Evolutionary conservation across 2,329 filamentous ascomycete species (phyloP), one percentile per base, ranked within the genome.

Genomic region (Colletotrichum kahawae): DNA sequence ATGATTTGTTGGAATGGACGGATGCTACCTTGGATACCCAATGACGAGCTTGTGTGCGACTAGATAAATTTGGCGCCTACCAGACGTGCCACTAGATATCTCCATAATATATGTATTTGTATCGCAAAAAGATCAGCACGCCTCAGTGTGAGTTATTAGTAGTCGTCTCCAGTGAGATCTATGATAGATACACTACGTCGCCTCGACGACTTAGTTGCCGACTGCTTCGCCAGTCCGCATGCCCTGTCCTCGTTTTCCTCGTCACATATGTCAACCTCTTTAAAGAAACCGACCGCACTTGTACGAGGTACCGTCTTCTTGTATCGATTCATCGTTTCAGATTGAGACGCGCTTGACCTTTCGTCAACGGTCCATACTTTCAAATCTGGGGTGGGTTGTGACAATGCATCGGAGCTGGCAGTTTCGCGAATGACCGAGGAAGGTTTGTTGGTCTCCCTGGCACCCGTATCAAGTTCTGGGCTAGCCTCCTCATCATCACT

Each of bases 241-340:
- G 68, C 62, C 21, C 72, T 63, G 71, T 77, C 14, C 7, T 14
- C 59, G 16, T 29, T 31, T 3, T 78, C 82, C 33, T 83, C 80
- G 27, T 81, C 81, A 18, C 70, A 75, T 43, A 82, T 77, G 18
- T 83, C 82, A 21, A 83, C 54, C 65, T 83, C 85, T 31, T 81
- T 78, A 76, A 86, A 84, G 78, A 86, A 88, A 4, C 87, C 86
- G 7, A 79, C 78, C 16, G 79, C 79, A 59, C 84, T 84, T 31
- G 79, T 79, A 56, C 82, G 82, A 14, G 86, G 84, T 43, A 85
- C 77, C 74, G 85, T 82, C 14, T 87, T 87, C 76, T 86, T 70
- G 7, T 51, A 33, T 13, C 29, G 38, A 7, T 14, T 12, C 27
- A n/a, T 13, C 8, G 57, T 21, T 63, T 21, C 14, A 29, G 21